Conservation (phyloP, 2,329 filamentous ascomycete species). For the Aspergillus ibericus region DNA sequence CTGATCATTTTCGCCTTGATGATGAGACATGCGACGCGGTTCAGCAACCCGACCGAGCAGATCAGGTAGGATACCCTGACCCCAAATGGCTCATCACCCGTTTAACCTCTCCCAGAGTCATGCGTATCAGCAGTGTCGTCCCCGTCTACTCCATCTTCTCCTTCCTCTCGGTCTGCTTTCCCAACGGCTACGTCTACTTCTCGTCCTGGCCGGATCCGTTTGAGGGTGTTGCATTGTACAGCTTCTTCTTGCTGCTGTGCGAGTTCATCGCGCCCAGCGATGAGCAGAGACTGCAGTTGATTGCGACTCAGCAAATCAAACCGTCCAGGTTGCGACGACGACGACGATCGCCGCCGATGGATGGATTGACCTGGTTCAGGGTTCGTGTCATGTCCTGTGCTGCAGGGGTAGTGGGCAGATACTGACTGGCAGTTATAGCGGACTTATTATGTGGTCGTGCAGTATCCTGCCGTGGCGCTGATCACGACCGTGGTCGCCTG, state of each 20-base stretch:
- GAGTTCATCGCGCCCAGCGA: conserved; percentile 43
- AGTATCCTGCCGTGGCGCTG: conserved; percentile 39
- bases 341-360: not conserved
- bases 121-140: conserved; percentile 45
- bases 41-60: conserved; percentile 46
- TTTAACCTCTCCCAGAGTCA: conserved; percentile 29
- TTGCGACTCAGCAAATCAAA: not conserved
- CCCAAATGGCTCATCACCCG: not conserved
- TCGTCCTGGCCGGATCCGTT: conserved; percentile 41
- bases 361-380: conserved; percentile 23
- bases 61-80: conserved; percentile 35
- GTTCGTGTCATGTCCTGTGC: not conserved
- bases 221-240: conserved; percentile 44
- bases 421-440: not conserved
- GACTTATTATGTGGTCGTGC: conserved; percentile 24
- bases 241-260: conserved; percentile 49
- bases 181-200: conserved; percentile 43
- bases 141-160: conserved; percentile 44
- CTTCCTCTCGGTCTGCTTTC: conserved; percentile 42
- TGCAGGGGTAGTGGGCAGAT: not conserved
- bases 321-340: not conserved
- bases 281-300: not conserved
- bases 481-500: conserved; percentile 27
- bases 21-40: conserved; percentile 38
- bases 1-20: conserved; percentile 34